Base-by-base conservation (phyloP, 169 alveolate genomes). In the Theileria annulata region DNA sequence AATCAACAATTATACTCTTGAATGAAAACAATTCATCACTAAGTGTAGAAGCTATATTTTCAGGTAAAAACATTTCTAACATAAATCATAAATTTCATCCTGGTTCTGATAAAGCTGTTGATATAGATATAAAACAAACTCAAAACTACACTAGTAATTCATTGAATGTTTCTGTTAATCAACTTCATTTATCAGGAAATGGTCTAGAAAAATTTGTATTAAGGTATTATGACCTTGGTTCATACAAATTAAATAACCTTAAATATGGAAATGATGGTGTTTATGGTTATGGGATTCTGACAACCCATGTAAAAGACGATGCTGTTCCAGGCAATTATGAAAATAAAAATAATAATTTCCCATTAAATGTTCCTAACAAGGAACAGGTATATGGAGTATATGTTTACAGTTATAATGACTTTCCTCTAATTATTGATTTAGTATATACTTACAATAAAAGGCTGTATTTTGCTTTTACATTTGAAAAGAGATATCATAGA, bases 21-120 rank as follows among this genome's bases (percentile, higher is more conserved):
- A 56, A 56, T 56, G 66, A 56, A 56, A 56, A 56, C n/a, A 56
- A 56, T 56, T 56, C 66, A 56, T 56, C 31, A 0, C 13, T 56
- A 56, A 13, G 28, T 3, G 66, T 25, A 10, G 66, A 56, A 8
- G 66, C 66, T 5, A 25, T 56, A 5, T 56, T 56, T 15, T 56
- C 66, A 4, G 28, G 33, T 21, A 13, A 56, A 2, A 56, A 10
- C 13, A 56, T 56, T 25, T 21, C 35, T 5, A 56, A 56, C 17
- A 56, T 56, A 56, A 56, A 19, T 56, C 17, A 56, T n/a, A 56
- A 25, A 56, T 21, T n/a, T 5, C 66, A 56, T 56, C 31, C 66
- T 10, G 66, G 17, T 4, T 21, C 66, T 25, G 66, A 56, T 21
- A 25, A 56, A 3, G 0, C 13, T 2, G 66, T 56, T 56, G 28